Evolutionary conservation across 192 early-diverging fungal genomes (phyloP).

Genomic region (Linnemannia schmuckeri): DNA sequence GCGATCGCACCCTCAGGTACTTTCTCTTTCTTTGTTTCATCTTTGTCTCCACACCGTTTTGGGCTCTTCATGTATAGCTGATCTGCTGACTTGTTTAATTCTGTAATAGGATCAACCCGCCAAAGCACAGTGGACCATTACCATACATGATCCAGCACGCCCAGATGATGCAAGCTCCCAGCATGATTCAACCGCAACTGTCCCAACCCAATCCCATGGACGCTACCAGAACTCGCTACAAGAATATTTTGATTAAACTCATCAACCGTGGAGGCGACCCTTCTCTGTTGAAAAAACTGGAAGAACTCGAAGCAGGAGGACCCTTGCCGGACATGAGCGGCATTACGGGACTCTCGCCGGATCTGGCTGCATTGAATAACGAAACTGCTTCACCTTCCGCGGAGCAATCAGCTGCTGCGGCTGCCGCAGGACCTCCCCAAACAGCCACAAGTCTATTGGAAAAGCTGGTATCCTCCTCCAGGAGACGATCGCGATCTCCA

Average conservation of each 20-base stretch:
- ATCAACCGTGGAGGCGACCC: constrained; percentile 51
- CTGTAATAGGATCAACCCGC: constrained; percentile 32
- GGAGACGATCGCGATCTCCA: constrained; percentile 34
- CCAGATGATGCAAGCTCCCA: constrained; percentile 46
- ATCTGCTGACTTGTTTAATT: not conserved
- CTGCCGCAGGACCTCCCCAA: not conserved
- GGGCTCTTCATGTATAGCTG: not conserved
- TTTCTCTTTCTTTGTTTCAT: not conserved
- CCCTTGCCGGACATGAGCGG: constrained; percentile 43
- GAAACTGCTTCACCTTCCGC: constrained; percentile 18
- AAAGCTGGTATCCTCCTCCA: constrained; percentile 40
- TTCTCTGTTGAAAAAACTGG: constrained; percentile 42
- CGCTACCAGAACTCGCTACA: constrained; percentile 35
- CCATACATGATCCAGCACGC: constrained; percentile 54
- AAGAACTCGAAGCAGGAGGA: constrained; percentile 45
- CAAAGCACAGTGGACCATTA: constrained; percentile 38
- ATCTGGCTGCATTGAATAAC: constrained; percentile 5
- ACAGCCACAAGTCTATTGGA: constrained; percentile 26
- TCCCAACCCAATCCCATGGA: constrained; percentile 20
- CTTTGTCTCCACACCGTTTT: not conserved
- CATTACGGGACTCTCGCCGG: constrained; percentile 33
- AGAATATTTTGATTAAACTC: constrained; percentile 45
- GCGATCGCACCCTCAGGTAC: constrained; percentile 47
- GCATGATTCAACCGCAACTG: constrained; percentile 8
- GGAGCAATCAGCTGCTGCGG: constrained; percentile 6